Conservation (phyloP, 2,329 filamentous ascomycete species). For the Sphaerulina populicola region DNA sequence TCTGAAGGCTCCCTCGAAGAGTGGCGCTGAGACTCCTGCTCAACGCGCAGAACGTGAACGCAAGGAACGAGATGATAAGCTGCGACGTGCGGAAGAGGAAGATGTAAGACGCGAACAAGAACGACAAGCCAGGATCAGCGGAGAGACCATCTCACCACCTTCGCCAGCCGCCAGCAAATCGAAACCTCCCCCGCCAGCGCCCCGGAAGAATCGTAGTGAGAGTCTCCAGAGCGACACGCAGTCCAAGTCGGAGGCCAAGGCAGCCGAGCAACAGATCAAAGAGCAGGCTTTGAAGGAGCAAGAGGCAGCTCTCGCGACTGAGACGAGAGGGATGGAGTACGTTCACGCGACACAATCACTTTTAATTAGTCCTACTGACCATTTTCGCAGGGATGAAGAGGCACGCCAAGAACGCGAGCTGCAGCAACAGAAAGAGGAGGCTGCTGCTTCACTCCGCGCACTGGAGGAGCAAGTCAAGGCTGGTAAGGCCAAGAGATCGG, state of each 20-base stretch:
- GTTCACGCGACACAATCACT: slow-evolving; percentile 35
- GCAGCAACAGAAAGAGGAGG: slow-evolving; percentile 67
- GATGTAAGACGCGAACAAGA: slow-evolving; percentile 82
- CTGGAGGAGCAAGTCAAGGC: slow-evolving; percentile 90
- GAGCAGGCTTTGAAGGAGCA: slow-evolving; percentile 56
- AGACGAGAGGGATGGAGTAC: slow-evolving; percentile 74
- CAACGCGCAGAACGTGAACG: slow-evolving; percentile 84
- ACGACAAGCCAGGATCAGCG: slow-evolving; percentile 70
- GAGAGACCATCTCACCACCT: slow-evolving; percentile 61
- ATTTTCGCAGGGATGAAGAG: slow-evolving; percentile 56
- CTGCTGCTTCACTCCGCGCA: slow-evolving; percentile 73
- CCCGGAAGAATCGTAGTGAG: slow-evolving; percentile 59
- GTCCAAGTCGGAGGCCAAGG: slow-evolving; percentile 50
- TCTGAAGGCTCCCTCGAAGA: slow-evolving; percentile 71
- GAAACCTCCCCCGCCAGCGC: slow-evolving; percentile 54
- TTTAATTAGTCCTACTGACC: slow-evolving; percentile 23
- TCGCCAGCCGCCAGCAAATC: slow-evolving; percentile 39
- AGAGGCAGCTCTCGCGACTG: slow-evolving; percentile 65
- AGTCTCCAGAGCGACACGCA: slow-evolving; percentile 49
- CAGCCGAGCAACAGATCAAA: slow-evolving; percentile 48
- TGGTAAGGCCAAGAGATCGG: slow-evolving; percentile 90
- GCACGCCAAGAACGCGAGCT: slow-evolving; percentile 71
- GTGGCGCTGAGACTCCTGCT: slow-evolving; percentile 63
- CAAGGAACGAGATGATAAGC: slow-evolving; percentile 75
- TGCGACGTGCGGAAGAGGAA: slow-evolving; percentile 87